Percentiles rank a stretch among this genome's conserved stretches.
phyloP scores from a whole-genome alignment of 129 eudicot genomes.

The Artemisia annua region DNA sequence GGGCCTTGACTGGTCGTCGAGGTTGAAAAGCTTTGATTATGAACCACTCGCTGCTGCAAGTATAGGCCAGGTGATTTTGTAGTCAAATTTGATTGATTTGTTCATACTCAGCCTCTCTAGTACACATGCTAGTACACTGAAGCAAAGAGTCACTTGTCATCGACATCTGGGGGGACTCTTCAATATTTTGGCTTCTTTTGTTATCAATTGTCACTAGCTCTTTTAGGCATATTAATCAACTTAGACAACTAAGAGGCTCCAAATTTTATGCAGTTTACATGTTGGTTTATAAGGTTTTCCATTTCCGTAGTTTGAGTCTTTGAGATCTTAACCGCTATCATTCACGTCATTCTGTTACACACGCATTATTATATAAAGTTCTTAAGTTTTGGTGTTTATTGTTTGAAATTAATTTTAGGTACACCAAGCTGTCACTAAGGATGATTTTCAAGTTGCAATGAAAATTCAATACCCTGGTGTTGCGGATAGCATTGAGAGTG shows the following conservation, averaged over 20 bases:
- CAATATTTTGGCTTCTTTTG: not conserved
- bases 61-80: slow-evolving; percentile 84
- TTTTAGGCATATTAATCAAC: not conserved
- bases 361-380: not conserved
- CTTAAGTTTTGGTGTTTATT: slow-evolving; percentile 24
- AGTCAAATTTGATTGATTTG: not conserved
- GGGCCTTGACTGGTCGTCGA: slow-evolving; percentile 85
- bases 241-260: not conserved
- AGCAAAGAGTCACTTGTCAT: too few relatives aligned
- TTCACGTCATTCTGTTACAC: slow-evolving; percentile 6
- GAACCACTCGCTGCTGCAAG: slow-evolving; percentile 99
- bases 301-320: not conserved
- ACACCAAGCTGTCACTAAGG: slow-evolving; percentile 82
- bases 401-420: slow-evolving; percentile 48
- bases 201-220: not conserved
- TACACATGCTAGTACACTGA: too few relatives aligned
- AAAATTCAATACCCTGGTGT: slow-evolving; percentile 98
- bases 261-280: not conserved
- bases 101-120: too few relatives aligned
- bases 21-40: slow-evolving; percentile 81
- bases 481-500: slow-evolving; percentile 98
- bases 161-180: not conserved
- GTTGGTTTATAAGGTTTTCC: not conserved
- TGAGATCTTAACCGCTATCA: slow-evolving; percentile 7
- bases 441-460: slow-evolving; percentile 84